Percentiles rank a stretch among this genome's conserved stretches.
Conservation (phyloP, 768 basidiomycete genomes). For the Goffeauzyma gilvescens region DNA sequence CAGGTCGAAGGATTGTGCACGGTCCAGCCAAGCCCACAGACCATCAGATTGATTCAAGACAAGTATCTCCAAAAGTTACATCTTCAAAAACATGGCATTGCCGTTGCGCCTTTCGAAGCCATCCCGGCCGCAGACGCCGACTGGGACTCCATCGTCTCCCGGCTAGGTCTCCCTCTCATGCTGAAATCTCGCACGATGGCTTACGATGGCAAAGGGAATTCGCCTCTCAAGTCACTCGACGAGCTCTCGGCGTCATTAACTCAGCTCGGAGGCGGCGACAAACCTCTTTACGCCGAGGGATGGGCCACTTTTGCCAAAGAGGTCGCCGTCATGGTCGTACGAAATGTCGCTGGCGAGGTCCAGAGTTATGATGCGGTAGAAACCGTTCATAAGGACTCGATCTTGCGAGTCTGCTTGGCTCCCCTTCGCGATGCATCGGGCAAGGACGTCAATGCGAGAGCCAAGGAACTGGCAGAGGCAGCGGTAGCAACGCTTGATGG, state of each 20-base stretch:
- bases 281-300: conserved; percentile 78
- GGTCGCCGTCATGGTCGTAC: conserved; percentile 92
- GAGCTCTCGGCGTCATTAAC: conserved; percentile 35
- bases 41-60: conserved; percentile 69
- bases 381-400: conserved; percentile 80
- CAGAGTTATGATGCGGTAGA: conserved; percentile 78
- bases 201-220: conserved; percentile 92
- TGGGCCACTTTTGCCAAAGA: conserved; percentile 79
- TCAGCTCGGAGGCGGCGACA: conserved; percentile 40
- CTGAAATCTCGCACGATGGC: conserved; percentile 86
- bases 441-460: conserved; percentile 39
- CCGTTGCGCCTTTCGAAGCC: conserved; percentile 43
- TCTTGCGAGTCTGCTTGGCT: conserved; percentile 81
- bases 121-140: conserved; percentile 44
- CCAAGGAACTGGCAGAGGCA: conserved; percentile 54
- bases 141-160: conserved; percentile 30
- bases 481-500: conserved; percentile 63
- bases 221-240: conserved; percentile 43
- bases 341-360: conserved; percentile 52
- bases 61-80: conserved; percentile 48
- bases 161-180: conserved; percentile 75
- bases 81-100: conserved; percentile 38
- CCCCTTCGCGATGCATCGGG: conserved; percentile 45
- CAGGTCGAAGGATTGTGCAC: conserved; percentile 34
- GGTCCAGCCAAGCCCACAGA: conserved; percentile 54